Conservation (phyloP, 768 basidiomycete genomes). For the Rhodotorula toruloides region DNA sequence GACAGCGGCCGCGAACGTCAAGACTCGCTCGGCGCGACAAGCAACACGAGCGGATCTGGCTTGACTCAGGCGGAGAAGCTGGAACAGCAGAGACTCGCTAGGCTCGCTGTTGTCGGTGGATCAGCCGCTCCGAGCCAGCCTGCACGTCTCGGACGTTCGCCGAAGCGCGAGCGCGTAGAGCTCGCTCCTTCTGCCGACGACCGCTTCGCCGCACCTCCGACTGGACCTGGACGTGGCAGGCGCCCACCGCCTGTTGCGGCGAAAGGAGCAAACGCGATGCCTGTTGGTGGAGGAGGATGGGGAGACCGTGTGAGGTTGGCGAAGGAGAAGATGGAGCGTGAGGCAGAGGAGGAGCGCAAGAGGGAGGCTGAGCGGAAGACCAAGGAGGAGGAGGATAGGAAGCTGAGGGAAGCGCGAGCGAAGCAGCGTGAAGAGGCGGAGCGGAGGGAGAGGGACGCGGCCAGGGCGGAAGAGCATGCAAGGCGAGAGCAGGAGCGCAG, state of each 20-base stretch:
- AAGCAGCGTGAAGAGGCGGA: neutral
- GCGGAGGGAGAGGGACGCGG: no score
- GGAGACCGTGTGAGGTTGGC: neutral
- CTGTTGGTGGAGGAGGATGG: neutral
- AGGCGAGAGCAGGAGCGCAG: neutral
- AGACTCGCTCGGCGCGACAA: neutral
- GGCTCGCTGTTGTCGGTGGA: neutral
- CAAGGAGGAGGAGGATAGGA: neutral
- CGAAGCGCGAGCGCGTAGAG: no score
- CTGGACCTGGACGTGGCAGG: no score
- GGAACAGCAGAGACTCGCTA: conserved; percentile 12
- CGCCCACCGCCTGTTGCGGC: neutral
- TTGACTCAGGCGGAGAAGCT: conserved; percentile 1
- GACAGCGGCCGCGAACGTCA: neutral
- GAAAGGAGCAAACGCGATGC: neutral
- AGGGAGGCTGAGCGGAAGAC: neutral
- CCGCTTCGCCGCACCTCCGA: neutral
- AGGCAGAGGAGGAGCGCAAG: neutral
- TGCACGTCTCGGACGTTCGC: no score
- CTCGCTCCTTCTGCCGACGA: neutral
- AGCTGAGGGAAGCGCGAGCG: neutral
- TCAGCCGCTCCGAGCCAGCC: neutral
- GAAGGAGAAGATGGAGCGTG: conserved; percentile 2
- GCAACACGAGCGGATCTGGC: conserved; percentile 5
- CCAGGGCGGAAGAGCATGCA: neutral